phyloP scores from a whole-genome alignment of 2,329 filamentous ascomycete genomes.

The Colletotrichum zoysiae region DNA sequence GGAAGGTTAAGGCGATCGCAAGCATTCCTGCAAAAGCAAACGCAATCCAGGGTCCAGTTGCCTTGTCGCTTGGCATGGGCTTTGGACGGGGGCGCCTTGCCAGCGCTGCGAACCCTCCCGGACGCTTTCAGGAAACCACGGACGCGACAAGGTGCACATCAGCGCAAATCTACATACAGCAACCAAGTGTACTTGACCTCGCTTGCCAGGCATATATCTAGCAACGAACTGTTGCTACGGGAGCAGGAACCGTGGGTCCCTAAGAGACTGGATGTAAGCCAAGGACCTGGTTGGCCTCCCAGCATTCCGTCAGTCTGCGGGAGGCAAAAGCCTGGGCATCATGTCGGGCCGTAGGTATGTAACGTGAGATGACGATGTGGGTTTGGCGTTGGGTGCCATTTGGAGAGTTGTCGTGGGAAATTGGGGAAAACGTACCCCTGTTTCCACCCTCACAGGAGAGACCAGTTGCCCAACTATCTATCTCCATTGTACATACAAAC shows the following conservation, averaged over 20 bases:
- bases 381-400: not conserved
- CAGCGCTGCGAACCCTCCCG: not conserved
- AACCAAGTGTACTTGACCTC: not conserved
- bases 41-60: constrained; percentile 11
- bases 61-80: not conserved
- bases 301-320: not conserved
- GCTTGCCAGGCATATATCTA: not conserved
- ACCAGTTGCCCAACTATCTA: not conserved
- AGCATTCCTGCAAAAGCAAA: constrained; percentile 1
- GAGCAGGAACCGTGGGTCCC: too few relatives aligned
- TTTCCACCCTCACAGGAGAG: not conserved
- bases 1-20: not conserved
- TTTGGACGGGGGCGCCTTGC: not conserved
- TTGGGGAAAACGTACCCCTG: not conserved
- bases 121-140: not conserved
- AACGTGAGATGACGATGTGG: not conserved
- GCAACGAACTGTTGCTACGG: not conserved
- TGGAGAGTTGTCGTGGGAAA: not conserved
- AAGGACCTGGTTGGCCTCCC: not conserved
- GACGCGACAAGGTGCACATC: not conserved
- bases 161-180: not conserved
- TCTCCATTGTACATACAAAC: not conserved
- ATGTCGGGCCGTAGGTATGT: not conserved
- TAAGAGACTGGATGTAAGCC: not conserved
- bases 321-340: not conserved